These are phyloP conservation scores for Flaveria floridana DNA, from an alignment of 140 eudicot genomes.

Conservation along the genomic window DNA sequence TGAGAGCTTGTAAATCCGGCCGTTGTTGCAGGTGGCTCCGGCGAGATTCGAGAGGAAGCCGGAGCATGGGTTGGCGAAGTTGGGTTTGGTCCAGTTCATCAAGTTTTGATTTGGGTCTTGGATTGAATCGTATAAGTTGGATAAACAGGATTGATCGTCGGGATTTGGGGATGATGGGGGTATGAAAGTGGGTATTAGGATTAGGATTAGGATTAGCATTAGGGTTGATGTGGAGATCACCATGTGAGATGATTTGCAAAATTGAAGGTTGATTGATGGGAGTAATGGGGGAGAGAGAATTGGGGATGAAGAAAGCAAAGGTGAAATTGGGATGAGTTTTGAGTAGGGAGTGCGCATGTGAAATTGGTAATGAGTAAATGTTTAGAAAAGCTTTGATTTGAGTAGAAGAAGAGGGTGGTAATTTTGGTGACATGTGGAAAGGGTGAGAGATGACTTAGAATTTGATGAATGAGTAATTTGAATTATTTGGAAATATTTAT, in stretches of 20 bases:
- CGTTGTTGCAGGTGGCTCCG: constrained; percentile 95
- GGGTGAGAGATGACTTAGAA: constrained; percentile 19
- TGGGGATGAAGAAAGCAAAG: not conserved
- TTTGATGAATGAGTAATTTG: constrained; percentile 17
- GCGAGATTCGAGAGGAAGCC: constrained; percentile 61
- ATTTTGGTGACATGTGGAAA: constrained; percentile 34
- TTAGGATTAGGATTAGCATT: constrained; percentile 24
- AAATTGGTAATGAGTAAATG: constrained; percentile 36
- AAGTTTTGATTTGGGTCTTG: constrained; percentile 58
- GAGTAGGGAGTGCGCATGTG: constrained; percentile 33
- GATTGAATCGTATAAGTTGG: constrained; percentile 55
- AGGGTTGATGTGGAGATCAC: constrained; percentile 20
- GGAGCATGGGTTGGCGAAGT: constrained; percentile 67
- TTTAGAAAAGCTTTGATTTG: constrained; percentile 27
- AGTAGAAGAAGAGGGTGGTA: constrained; percentile 29
- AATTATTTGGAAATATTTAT: not conserved
- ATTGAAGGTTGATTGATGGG: not conserved
- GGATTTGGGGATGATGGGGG: constrained; percentile 57
- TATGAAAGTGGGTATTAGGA: not conserved
- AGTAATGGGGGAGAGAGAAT: not conserved
- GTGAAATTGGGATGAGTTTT: constrained; percentile 25
- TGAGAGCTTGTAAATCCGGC: constrained; percentile 79
- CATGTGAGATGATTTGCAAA: constrained; percentile 27
- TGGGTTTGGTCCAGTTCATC: constrained; percentile 64
- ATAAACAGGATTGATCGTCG: constrained; percentile 60